Conservation (phyloP, 1,139 yeast species). For the Yamadazyma dushanensis region DNA sequence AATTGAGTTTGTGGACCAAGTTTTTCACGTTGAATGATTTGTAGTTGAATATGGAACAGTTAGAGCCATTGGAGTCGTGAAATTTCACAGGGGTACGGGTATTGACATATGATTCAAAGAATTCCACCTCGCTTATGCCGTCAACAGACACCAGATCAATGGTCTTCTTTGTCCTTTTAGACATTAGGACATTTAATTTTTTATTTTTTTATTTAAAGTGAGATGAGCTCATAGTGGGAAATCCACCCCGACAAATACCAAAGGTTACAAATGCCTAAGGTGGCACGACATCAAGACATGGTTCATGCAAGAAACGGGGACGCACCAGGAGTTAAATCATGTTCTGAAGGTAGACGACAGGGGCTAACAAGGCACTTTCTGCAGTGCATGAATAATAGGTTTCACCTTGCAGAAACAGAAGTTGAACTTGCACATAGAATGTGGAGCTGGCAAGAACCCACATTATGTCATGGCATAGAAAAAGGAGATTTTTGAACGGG, state of each 20-base stretch:
- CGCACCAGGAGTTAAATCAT: neutral
- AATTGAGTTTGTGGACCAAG: conserved; percentile 32
- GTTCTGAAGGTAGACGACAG: conserved; percentile 1
- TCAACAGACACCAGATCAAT: conserved; percentile 7
- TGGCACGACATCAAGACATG: too few species aligned
- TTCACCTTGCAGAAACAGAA: too few species aligned
- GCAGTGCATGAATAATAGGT: too few species aligned
- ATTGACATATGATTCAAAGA: conserved; percentile 29
- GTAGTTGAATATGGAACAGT: conserved; percentile 22
- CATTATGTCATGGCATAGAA: too few species aligned
- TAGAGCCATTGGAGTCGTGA: conserved; percentile 13
- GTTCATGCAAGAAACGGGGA: too few species aligned
- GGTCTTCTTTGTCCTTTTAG: conserved; percentile 14
- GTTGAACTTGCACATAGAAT: too few species aligned
- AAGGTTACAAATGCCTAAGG: too few species aligned
- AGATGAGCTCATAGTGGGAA: neutral
- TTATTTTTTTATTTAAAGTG: conserved; percentile 2
- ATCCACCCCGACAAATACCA: neutral
- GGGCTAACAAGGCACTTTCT: too few species aligned
- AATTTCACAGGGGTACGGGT: conserved; percentile 42
- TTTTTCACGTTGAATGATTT: conserved; percentile 32
- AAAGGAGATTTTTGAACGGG: too few species aligned
- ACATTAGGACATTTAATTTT: too few species aligned
- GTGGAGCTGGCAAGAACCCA: too few species aligned
- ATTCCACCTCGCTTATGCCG: conserved; percentile 11